phyloP scores from a whole-genome alignment of 169 alveolate genomes.

The Plasmodium ovale region DNA sequence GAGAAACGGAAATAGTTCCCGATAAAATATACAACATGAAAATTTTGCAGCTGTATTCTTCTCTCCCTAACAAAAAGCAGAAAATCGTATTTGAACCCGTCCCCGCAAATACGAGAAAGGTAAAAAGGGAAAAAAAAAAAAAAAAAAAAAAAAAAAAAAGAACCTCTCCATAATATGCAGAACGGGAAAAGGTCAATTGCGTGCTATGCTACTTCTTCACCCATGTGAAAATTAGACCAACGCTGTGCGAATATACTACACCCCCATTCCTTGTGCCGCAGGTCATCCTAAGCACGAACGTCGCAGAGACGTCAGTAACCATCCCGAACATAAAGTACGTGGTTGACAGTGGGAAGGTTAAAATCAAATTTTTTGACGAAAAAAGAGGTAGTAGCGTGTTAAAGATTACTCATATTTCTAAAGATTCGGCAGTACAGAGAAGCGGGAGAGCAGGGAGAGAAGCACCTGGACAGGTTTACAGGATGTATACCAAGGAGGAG shows the following conservation, averaged over 20 bases:
- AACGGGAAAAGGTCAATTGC: too few species aligned
- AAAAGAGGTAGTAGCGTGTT: constrained; percentile 91
- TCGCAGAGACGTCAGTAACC: constrained; percentile 98
- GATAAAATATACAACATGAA: constrained; percentile 67
- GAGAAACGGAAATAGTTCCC: constrained; percentile 61
- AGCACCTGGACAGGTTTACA: constrained; percentile 93
- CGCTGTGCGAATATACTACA: background rate
- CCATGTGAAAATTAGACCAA: too few species aligned
- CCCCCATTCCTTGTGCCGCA: constrained; percentile 3
- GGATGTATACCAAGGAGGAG: constrained; percentile 92
- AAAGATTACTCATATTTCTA: constrained; percentile 88
- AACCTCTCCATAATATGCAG: background rate
- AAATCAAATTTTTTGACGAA: constrained; percentile 88
- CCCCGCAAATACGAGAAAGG: constrained; percentile 76
- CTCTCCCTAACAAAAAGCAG: constrained; percentile 89
- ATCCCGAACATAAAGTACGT: constrained; percentile 94
- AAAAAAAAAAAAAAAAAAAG: background rate
- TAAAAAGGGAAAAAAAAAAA: background rate
- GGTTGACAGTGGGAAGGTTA: constrained; percentile 94
- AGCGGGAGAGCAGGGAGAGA: constrained; percentile 98
- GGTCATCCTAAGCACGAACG: constrained; percentile 93
- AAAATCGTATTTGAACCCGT: constrained; percentile 88
- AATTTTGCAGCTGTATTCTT: constrained; percentile 83
- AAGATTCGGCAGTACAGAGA: constrained; percentile 95
- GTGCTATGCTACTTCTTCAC: background rate